Percentiles rank a stretch among this genome's conserved stretches.
Evolutionary conservation across 495 filamentous ascomycete species (phyloP).

Genomic region (Aspergillus saccharolyticus): DNA sequence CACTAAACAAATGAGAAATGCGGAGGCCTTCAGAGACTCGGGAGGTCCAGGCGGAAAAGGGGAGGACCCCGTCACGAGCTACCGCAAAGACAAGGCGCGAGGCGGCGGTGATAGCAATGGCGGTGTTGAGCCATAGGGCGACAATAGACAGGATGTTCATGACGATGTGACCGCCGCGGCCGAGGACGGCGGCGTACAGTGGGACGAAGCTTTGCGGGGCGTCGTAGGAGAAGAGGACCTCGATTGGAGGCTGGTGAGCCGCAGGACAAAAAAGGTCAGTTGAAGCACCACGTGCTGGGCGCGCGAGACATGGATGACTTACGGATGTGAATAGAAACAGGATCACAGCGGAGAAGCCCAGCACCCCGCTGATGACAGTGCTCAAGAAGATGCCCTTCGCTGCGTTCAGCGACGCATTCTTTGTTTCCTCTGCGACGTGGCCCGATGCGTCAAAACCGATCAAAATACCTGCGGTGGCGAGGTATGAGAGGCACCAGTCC

Average conservation of each 20-base stretch:
- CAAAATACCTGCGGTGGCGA: conserved; percentile 52
- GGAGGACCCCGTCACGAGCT: conserved; percentile 34
- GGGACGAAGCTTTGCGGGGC: conserved; percentile 37
- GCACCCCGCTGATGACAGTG: conserved; percentile 46
- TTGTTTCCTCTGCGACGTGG: conserved; percentile 54
- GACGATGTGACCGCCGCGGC: conserved; percentile 32
- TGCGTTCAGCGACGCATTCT: conserved; percentile 49
- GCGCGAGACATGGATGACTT: conserved; percentile 5
- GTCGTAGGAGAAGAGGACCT: conserved; percentile 26
- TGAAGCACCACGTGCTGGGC: too few species aligned
- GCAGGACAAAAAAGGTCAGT: too few species aligned
- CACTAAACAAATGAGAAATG: conserved; percentile 12
- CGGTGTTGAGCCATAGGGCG: conserved; percentile 32
- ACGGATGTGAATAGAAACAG: conserved; percentile 53
- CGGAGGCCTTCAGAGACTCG: conserved; percentile 33
- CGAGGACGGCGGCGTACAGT: conserved; percentile 33
- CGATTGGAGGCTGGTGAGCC: conserved; percentile 21
- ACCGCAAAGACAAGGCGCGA: conserved; percentile 38
- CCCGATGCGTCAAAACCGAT: conserved; percentile 55
- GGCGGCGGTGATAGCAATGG: conserved; percentile 34
- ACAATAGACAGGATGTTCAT: conserved; percentile 35
- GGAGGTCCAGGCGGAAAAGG: conserved; percentile 27
- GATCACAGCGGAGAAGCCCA: conserved; percentile 48
- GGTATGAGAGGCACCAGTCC: conserved; percentile 57
- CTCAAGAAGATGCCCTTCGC: conserved; percentile 54